These are phyloP conservation scores for Sclerotinia glacialis DNA, from an alignment of 2,329 filamentous ascomycete genomes.

Conservation along the genomic window DNA sequence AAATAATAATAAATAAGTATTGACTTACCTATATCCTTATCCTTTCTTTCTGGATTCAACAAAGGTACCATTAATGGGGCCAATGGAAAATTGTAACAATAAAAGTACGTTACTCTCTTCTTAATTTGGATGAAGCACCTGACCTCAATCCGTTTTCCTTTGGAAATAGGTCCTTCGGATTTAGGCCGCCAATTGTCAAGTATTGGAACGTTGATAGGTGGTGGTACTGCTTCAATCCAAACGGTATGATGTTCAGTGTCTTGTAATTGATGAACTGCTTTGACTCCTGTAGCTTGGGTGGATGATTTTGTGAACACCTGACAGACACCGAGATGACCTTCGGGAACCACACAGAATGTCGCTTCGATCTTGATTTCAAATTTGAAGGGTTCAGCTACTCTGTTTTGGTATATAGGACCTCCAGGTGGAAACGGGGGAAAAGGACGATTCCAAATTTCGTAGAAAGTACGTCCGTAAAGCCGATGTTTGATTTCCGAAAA, in stretches of 20 bases:
- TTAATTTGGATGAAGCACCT: not conserved
- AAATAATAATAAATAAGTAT: not conserved
- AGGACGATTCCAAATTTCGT: not conserved
- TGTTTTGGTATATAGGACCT: not conserved
- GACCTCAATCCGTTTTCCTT: not conserved
- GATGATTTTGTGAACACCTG: too few species aligned
- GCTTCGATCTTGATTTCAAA: not conserved
- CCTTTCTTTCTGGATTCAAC: not conserved
- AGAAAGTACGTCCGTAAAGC: not conserved
- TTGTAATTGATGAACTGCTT: not conserved
- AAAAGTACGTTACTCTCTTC: not conserved
- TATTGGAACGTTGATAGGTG: fast-evolving
- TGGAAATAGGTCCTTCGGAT: too few species aligned
- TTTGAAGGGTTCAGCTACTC: not conserved
- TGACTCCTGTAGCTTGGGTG: not conserved
- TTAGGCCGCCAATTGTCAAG: not conserved
- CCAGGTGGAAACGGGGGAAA: not conserved
- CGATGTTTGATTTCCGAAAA: too few species aligned
- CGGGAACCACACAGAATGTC: not conserved
- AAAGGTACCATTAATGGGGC: not conserved
- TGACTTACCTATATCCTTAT: not conserved
- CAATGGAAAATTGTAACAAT: not conserved
- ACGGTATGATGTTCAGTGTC: not conserved
- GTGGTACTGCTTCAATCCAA: not conserved
- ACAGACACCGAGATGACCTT: not conserved